Conservation (phyloP, 2,329 filamentous ascomycete genomes). For the Phialophora macrospora region DNA sequence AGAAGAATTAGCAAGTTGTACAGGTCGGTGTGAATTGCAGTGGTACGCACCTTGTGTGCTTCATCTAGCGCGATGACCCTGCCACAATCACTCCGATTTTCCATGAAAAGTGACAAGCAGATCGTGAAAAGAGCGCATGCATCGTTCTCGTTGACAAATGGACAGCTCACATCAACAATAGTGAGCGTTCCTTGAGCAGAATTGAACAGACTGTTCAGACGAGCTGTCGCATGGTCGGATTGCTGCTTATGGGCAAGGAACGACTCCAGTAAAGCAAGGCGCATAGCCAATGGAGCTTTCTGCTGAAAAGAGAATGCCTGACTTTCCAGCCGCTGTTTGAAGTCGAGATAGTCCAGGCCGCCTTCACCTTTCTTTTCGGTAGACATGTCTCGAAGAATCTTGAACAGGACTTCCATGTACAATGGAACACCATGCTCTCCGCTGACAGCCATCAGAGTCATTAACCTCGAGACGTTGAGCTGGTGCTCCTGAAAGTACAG, state of each 20-base stretch:
- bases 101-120: conserved; percentile 68
- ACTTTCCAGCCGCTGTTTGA: conserved; percentile 46
- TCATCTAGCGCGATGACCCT: conserved; percentile 74
- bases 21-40: background rate
- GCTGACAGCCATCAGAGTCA: conserved; percentile 60
- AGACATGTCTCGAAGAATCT: conserved; percentile 59
- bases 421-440: conserved; percentile 52
- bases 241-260: conserved; percentile 57
- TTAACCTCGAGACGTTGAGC: conserved; percentile 59
- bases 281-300: conserved; percentile 60
- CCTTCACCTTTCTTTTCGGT: conserved; percentile 43
- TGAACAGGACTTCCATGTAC: conserved; percentile 57
- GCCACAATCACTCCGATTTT: conserved; percentile 56
- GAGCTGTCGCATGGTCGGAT: conserved; percentile 18
- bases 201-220: conserved; percentile 32
- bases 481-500: conserved; percentile 55
- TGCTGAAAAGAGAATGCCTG: conserved; percentile 58
- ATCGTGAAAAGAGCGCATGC: conserved; percentile 77
- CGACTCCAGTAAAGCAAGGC: conserved; percentile 67
- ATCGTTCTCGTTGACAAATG: conserved; percentile 68
- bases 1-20: conserved; percentile 1
- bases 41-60: conserved; percentile 68
- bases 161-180: conserved; percentile 74
- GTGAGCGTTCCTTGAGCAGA: conserved; percentile 60
- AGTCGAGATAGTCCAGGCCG: conserved; percentile 54